Evolutionary conservation across 805 yeast genomes (phyloP), one percentile per base, ranked within the genome.

Genomic region (Ogataea corticis): DNA sequence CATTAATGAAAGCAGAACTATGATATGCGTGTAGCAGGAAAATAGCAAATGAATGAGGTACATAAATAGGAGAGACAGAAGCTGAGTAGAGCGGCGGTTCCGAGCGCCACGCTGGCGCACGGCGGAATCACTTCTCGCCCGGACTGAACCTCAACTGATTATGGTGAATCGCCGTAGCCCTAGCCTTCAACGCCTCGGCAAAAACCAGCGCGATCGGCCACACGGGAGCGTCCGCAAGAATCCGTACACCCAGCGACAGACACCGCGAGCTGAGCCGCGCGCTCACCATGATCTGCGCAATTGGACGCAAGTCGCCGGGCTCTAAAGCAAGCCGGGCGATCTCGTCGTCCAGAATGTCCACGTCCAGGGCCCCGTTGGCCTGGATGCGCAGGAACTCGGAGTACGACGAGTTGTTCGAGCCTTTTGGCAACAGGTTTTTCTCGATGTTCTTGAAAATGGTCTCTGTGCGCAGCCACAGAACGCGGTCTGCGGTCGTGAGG

Each of bases 201-300:
- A 85, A 84, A 15, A 83, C 77, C 62, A 86, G 68, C 0, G 90
- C 87, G 41, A 85, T 75, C 0, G 94, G 94, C 95, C 95, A 86
- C 19, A 86, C 84, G 13, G 94, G 94, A 0, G 91, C 91, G 69
- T 86, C 94, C 3, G 90, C 89, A 41, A 86, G 69, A 25, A 86
- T 83, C 55, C 89, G 70, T 11, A 86, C 86, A 33, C 94, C 95
- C 31, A 86, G 65, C 45, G 83, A 82, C 33, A 86, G 65, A 16
- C 83, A 73, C 58, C 82, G 76, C 41, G 76, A 70, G 15, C 83
- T 78, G 42, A 79, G 68, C 59, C 76, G 70, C 12, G 79, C 78
- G 40, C 68, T 68, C 33, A 68, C 62, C 37, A 82, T 76, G 17
- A 78, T 71, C 38, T 61, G 68, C 9, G 72, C 69, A 16, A 78